Evolutionary conservation across 371 early-diverging fungal genomes (phyloP).

Genomic region (Mortierella sp.): DNA sequence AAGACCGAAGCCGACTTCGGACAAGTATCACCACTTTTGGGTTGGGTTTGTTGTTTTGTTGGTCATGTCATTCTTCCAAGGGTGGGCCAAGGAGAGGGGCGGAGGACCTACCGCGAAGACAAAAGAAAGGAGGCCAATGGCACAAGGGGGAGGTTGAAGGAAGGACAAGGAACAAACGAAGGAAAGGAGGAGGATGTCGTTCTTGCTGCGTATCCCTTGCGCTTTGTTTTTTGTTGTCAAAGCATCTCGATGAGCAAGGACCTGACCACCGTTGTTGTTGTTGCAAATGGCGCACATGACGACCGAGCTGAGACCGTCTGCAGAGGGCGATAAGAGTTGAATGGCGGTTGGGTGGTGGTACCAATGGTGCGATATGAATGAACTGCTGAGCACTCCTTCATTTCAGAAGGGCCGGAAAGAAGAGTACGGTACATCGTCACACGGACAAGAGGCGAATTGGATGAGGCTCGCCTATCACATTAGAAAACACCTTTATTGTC

Average conservation of each 20-base stretch:
- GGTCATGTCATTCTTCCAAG: background rate
- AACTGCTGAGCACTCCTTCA: background rate
- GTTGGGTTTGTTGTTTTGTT: background rate
- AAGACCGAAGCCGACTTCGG: background rate
- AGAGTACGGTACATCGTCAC: background rate
- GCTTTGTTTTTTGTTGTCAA: background rate
- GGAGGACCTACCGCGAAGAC: background rate
- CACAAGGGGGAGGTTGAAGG: background rate
- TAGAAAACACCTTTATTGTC: background rate
- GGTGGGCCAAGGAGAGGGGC: background rate
- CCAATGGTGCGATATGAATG: background rate
- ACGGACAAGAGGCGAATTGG: background rate
- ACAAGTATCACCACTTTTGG: background rate
- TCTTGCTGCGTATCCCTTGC: background rate
- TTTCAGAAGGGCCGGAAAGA: background rate
- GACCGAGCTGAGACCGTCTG: background rate
- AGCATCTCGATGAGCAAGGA: background rate
- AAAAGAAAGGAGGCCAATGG: constrained; percentile 11
- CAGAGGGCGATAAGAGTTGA: background rate
- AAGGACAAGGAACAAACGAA: too few species aligned
- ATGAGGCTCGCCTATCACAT: background rate
- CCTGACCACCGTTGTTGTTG: background rate
- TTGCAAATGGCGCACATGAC: background rate
- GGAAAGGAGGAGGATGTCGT: background rate
- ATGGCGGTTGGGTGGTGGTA: background rate